These are phyloP conservation scores for Diutina siamensis DNA, from an alignment of 1,139 yeast species.

Conservation along the genomic window DNA sequence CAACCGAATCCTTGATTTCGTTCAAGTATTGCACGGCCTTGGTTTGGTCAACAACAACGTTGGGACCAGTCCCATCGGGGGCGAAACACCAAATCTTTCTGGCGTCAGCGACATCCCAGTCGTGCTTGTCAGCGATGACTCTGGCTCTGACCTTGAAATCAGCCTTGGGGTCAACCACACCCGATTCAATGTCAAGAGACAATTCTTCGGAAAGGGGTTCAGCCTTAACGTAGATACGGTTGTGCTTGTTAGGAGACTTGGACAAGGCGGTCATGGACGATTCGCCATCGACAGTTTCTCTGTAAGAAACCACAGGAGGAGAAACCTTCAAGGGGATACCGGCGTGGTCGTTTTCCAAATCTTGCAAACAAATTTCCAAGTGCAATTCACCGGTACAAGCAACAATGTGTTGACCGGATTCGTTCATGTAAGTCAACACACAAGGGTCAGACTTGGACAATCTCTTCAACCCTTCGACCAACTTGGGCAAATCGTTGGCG, in stretches of 20 bases:
- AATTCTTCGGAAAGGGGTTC: constrained; percentile 93
- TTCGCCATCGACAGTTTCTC: constrained; percentile 94
- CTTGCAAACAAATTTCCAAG: constrained; percentile 93
- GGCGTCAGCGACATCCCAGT: constrained; percentile 99
- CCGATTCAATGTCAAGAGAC: constrained; percentile 82
- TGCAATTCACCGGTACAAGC: constrained; percentile 99
- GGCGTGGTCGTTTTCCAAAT: constrained; percentile 98
- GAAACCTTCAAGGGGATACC: constrained; percentile 98
- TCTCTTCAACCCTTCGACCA: constrained; percentile 99
- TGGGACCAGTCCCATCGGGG: constrained; percentile 99
- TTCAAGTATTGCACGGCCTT: constrained; percentile 99
- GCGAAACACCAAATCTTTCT: constrained; percentile 99
- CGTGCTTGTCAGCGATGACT: constrained; percentile 96
- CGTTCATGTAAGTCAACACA: constrained; percentile 78
- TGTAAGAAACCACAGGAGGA: constrained; percentile 97
- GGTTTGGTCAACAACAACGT: constrained; percentile 98
- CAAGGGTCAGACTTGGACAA: constrained; percentile 99
- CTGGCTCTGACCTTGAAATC: constrained; percentile 99
- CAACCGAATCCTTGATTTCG: constrained; percentile 99
- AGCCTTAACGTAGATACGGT: constrained; percentile 98
- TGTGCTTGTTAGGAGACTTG: constrained; percentile 99
- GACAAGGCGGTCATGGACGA: constrained; percentile 95
- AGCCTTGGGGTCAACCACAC: constrained; percentile 89
- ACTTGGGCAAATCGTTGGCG: constrained; percentile 98
- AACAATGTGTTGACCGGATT: constrained; percentile 99